These are phyloP conservation scores for Boletus pseudo-olivaceus DNA, from an alignment of 768 basidiomycete species.

Conservation along the genomic window DNA sequence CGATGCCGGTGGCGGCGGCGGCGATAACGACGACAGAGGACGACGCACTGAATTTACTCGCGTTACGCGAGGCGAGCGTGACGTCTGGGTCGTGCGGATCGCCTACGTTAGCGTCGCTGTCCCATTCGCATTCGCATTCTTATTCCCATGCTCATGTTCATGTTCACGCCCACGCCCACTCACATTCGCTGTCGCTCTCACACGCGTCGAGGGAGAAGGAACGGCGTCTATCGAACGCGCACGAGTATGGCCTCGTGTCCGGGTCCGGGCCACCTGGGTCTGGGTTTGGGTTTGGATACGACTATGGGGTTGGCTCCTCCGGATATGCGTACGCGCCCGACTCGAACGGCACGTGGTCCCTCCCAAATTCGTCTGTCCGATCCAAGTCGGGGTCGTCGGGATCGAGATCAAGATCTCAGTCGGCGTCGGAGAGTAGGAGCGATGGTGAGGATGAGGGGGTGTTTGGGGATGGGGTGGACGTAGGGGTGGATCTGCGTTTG, in stretches of 20 bases:
- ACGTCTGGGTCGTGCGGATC: not conserved
- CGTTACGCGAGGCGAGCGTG: constrained; percentile 16
- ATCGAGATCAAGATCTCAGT: constrained; percentile 32
- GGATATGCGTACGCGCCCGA: constrained; percentile 7
- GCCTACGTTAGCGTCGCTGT: not conserved
- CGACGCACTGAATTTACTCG: constrained; percentile 28
- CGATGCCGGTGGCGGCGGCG: constrained; percentile 4
- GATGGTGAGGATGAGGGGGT: constrained; percentile 29
- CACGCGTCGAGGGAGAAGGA: not conserved
- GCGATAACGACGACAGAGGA: constrained; percentile 19
- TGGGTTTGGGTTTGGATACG: not conserved
- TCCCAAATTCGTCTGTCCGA: constrained; percentile 52
- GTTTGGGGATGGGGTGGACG: not conserved
- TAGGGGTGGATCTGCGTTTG: not conserved
- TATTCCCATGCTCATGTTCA: not conserved
- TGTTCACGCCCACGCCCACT: not conserved
- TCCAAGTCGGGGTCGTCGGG: constrained; percentile 37
- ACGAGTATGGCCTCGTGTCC: no score
- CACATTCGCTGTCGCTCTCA: constrained; percentile 2
- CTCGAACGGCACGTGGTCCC: constrained; percentile 48
- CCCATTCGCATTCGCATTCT: not conserved
- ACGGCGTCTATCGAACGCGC: constrained; percentile 15
- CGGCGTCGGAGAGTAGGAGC: constrained; percentile 34
- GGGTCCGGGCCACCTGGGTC: no score
- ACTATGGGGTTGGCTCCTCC: not conserved